Base-by-base conservation (phyloP, 192 early-diverging fungal species). In the Coemansia sp. region DNA sequence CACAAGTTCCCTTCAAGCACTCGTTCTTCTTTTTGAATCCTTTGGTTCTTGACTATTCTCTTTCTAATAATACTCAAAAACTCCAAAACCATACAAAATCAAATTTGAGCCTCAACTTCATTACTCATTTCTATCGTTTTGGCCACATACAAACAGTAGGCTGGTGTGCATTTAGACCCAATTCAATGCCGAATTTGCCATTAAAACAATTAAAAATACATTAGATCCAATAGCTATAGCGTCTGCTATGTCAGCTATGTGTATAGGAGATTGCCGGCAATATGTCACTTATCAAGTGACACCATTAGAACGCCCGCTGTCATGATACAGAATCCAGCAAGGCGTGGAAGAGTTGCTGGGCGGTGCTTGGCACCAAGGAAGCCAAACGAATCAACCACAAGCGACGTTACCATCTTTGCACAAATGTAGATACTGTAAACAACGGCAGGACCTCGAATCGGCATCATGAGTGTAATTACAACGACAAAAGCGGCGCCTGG, bases 381-480 rank as follows among this genome's bases (percentile, higher is more conserved):
- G n/a, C 63, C 70, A 66, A 72, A 72, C 2, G 58, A 62, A 21
- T 72, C 70, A 20, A 72, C 39, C 14, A 72, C 26, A 10, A 72
- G 59, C 26, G 63, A 66, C 36, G 59, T 66, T 5, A 72, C 48
- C 63, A 72, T 65, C 35, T 72, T 65, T 4, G 63, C 63, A 18
- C 70, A 66, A 6, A 72, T 72, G 23, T 60, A 62, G 39, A 72
- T 72, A 23, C 63, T 58, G 42, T 72, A 62, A 5, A 66, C 65
- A 46, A 72, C 39, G 9, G 70, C 70, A 3, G 70, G 38, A 14
- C 70, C 70, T 1, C 59, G 63, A 16, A 51, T 62, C 11, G 70
- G 70, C 48, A 72, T 72, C 59, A 72, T 66, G 39, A 72, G 48
- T 3, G 70, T 72, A 31, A 72, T 72, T 46, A 72, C 48, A 9